Percentiles rank a stretch among this genome's conserved stretches.
Conservation (phyloP, 768 basidiomycete species). For the Leccinum sublutescens region DNA sequence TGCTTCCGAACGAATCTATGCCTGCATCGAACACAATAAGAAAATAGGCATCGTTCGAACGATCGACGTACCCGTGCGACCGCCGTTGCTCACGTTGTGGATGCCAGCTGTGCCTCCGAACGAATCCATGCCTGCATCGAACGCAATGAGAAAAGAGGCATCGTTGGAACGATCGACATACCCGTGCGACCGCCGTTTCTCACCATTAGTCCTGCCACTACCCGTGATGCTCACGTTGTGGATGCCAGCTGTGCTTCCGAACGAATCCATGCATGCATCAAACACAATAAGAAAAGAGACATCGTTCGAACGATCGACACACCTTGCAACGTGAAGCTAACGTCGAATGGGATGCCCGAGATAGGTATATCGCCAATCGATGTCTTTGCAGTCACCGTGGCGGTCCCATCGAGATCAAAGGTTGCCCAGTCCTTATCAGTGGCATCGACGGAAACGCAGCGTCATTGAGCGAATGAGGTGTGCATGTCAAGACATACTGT, state of each 20-base stretch:
- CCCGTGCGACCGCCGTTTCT: no score
- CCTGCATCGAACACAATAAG: conserved; percentile 33
- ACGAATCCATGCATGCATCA: no score
- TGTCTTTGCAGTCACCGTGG: conserved; percentile 59
- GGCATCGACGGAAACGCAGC: conserved; percentile 56
- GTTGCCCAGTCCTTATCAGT: conserved; percentile 46
- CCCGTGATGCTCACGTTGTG: no score
- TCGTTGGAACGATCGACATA: no score
- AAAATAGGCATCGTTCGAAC: not conserved
- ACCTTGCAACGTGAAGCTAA: conserved; percentile 57
- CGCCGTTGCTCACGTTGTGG: no score
- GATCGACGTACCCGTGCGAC: no score
- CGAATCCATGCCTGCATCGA: no score
- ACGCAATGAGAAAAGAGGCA: no score
- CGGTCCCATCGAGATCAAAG: conserved; percentile 54
- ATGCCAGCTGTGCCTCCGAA: no score
- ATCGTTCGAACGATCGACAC: conserved; percentile 1
- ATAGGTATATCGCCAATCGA: conserved; percentile 67
- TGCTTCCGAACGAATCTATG: conserved; percentile 57
- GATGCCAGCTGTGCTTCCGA: no score
- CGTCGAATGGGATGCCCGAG: conserved; percentile 57
- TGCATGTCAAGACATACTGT: no score
- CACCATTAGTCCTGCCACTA: no score
- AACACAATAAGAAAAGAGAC: not conserved
- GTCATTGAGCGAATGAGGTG: conserved; percentile 43